A percentile compares a stretch with the other conserved stretches of the same genome.
phyloP scores from a whole-genome alignment of 2,329 filamentous ascomycete genomes.

The Pseudocercospora musae region DNA sequence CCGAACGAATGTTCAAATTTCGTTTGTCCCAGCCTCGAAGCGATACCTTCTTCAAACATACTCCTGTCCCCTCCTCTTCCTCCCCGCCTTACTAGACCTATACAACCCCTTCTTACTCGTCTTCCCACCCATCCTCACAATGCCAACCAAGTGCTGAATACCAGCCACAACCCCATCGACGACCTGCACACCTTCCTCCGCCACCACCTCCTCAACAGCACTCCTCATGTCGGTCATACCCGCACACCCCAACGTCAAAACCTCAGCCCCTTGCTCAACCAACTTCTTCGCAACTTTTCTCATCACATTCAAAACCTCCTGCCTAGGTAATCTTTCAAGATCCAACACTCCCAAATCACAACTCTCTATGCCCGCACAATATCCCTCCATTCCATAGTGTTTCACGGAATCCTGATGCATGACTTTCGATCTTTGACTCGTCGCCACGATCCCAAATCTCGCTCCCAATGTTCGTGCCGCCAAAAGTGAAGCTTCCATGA shows the following conservation, averaged over 20 bases:
- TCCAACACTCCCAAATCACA: slow-evolving; percentile 47
- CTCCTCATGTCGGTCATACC: slow-evolving; percentile 49
- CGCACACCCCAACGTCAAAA: slow-evolving; percentile 47
- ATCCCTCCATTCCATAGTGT: slow-evolving; percentile 42
- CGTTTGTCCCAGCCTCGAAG: no score
- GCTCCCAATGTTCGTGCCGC: slow-evolving; percentile 50
- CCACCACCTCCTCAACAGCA: slow-evolving; percentile 48
- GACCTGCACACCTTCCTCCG: slow-evolving; percentile 44
- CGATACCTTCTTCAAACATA: slow-evolving; percentile 33
- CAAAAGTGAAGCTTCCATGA: slow-evolving; percentile 53
- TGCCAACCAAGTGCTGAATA: slow-evolving; percentile 45
- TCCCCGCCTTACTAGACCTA: slow-evolving; percentile 39
- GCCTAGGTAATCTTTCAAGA: slow-evolving; percentile 40
- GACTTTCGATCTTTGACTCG: slow-evolving; percentile 40
- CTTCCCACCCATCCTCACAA: slow-evolving; percentile 46
- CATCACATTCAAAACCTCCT: slow-evolving; percentile 42
- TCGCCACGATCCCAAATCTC: slow-evolving; percentile 46
- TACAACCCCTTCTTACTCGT: slow-evolving; percentile 48
- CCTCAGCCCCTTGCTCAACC: slow-evolving; percentile 44
- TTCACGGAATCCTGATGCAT: slow-evolving; percentile 42
- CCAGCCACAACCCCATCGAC: slow-evolving; percentile 52
- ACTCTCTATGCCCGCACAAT: slow-evolving; percentile 44
- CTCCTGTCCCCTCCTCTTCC: slow-evolving; percentile 40
- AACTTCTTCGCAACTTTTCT: slow-evolving; percentile 39
- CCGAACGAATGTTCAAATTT: no score